These are phyloP conservation scores for Dothideomycetes sp. DNA, from an alignment of 2,329 filamentous ascomycete species.

Conservation along the genomic window DNA sequence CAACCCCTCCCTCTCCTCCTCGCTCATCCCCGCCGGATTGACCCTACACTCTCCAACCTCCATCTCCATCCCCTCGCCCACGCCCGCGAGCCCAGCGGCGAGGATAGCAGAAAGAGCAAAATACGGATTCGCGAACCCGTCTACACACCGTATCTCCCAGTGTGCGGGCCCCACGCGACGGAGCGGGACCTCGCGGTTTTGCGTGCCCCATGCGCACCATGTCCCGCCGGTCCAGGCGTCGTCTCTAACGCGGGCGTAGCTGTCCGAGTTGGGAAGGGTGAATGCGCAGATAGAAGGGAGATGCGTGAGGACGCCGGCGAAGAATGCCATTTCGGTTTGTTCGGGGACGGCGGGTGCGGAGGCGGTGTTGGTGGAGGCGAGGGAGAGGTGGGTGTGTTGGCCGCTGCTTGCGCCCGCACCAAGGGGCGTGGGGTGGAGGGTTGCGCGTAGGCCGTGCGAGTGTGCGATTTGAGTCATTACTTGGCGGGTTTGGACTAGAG, in stretches of 20 bases:
- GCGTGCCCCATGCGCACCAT: constrained; percentile 70
- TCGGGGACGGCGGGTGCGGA: constrained; percentile 12
- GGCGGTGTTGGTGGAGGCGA: constrained; percentile 34
- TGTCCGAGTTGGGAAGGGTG: constrained; percentile 52
- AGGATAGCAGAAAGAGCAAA: constrained; percentile 54
- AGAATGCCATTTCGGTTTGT: constrained; percentile 52
- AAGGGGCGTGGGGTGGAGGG: constrained; percentile 63
- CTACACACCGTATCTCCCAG: constrained; percentile 71
- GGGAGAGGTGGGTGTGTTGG: constrained; percentile 59
- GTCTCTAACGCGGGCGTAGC: constrained; percentile 58
- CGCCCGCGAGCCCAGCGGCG: constrained; percentile 46
- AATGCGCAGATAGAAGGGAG: constrained; percentile 59
- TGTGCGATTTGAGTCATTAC: constrained; percentile 56
- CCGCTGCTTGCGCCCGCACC: constrained; percentile 39
- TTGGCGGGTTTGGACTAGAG: constrained; percentile 58
- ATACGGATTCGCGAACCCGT: constrained; percentile 72
- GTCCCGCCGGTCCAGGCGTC: constrained; percentile 69
- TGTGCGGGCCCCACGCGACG: constrained; percentile 55
- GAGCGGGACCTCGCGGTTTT: constrained; percentile 68
- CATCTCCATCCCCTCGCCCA: constrained; percentile 35
- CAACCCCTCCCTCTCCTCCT: constrained; percentile 36
- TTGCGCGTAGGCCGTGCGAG: constrained; percentile 52
- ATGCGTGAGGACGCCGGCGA: constrained; percentile 55
- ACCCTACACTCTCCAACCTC: constrained; percentile 41
- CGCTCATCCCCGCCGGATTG: constrained; percentile 43